Evolutionary conservation across 1,139 yeast species (phyloP), one percentile per base, ranked within the genome.

Genomic region (Candida tropicalis): DNA sequence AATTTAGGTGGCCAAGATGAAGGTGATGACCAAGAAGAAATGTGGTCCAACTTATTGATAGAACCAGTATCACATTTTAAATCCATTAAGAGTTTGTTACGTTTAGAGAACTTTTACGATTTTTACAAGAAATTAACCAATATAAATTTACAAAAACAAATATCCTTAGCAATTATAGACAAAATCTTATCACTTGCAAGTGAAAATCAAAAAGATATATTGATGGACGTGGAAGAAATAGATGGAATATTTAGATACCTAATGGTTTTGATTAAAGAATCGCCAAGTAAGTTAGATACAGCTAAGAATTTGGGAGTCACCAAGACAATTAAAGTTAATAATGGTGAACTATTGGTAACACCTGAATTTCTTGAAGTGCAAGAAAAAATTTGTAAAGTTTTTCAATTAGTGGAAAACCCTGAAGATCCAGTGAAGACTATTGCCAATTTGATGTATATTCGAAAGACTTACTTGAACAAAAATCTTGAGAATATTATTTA

Each of bases 321-420:
- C 2, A 62, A 63, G 28, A 60, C 72, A 0, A 57, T 70, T 33
- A 61, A 59, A 41, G 50, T 71, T 5, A 62, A 59, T 24, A 60
- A 60, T 35, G 73, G 67, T 5, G 70, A 64, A 31, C 59, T 56
- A 18, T 55, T 59, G 35, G 53, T 70, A 1, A 57, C 71, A 0
- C 65, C 63, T 28, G 77, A 71, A 7, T 70, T 71, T 43, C 60
- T 79, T 22, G 62, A 67, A n/a, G 81, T 78, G 40, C 90, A 85
- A 55, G 87, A 87, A 51, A 81, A 78, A 45, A 63, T 91, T 11
- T 82, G 93, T 34, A 84, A 84, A 54, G 62, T 87, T n/a, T 67
- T 88, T 4, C 91, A 84, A 54, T 68, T 84, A 44, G 60, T 87
- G 17, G 73, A 73, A 48, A 70, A 72, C 50, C 53, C 56, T 1